phyloP scores from a whole-genome alignment of 495 filamentous ascomycete species.

The Aspergillus hancockii region DNA sequence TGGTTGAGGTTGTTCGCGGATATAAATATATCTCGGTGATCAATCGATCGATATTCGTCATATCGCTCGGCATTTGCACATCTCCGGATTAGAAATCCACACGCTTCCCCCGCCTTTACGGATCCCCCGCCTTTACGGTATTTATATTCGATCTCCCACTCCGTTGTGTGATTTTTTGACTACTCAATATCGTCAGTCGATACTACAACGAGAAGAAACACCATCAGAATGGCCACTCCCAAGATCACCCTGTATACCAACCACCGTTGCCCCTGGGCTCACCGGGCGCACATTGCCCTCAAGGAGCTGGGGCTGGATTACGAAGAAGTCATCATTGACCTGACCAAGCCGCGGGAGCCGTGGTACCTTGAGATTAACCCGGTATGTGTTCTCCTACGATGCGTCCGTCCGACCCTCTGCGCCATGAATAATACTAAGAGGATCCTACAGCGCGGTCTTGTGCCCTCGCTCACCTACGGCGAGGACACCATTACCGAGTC shows the following conservation, averaged over 20 bases:
- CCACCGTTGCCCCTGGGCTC: conserved; percentile 77
- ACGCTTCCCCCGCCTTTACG: neutral
- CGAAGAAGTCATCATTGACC: conserved; percentile 79
- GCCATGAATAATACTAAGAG: conserved; percentile 1
- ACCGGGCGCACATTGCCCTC: conserved; percentile 78
- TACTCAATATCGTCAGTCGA: too few species aligned
- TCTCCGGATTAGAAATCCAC: conserved; percentile 2
- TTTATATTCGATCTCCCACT: neutral
- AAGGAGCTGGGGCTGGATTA: conserved; percentile 70
- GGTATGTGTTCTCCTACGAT: conserved; percentile 31
- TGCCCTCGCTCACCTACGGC: conserved; percentile 71
- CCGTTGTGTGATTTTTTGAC: too few species aligned
- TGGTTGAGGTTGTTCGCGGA: too few species aligned
- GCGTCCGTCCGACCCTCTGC: neutral
- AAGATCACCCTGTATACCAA: conserved; percentile 73
- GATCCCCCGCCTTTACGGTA: neutral
- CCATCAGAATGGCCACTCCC: conserved; percentile 34
- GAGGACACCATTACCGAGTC: conserved; percentile 75
- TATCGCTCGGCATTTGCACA: neutral
- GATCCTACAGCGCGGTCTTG: conserved; percentile 62
- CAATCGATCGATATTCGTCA: neutral
- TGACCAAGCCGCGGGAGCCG: conserved; percentile 68
- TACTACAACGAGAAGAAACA: neutral
- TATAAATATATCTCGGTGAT: too few species aligned
- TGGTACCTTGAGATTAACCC: conserved; percentile 88